Base-by-base conservation (phyloP, 2,329 filamentous ascomycete species). In the Calycina marina region DNA sequence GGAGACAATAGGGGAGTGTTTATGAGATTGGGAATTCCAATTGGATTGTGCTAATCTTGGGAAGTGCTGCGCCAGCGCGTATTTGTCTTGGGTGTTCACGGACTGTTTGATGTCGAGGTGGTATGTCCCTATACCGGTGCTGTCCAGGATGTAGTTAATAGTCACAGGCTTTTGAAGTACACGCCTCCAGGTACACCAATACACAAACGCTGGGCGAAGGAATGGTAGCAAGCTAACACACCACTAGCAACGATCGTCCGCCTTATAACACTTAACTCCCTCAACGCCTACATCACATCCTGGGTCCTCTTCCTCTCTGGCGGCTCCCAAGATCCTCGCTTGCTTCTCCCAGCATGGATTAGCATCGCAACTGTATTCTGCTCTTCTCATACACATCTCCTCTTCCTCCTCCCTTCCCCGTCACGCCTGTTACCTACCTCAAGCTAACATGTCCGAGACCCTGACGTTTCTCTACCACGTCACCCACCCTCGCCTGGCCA, bases 91-190 rank as follows among this genome's bases (percentile, higher is more conserved):
- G 56, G 81, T 83, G 60, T 86, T 86, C 52, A 81, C 78, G 36
- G 80, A 86, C 57, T 83, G 79, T 55, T 68, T 86, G 47, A 85
- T 86, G 79, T 84, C 78, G 40, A 65, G 81, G 57, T 86, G 80
- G 77, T 81, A 50, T 27, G 64, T 56, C 26, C 12, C 18, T 24
- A 13, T 12, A 9, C 18, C 27, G n/a, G 12, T 13, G 14, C 10
- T 25, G 8, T 20, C n/a, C 12, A 14, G n/a, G 11, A 9, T 26
- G 14, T 12, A 12, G 14, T 24, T 14, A 17, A 31, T 20, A 18
- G 18, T 14, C 8, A 5, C 36, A 81, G 78, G 82, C 75, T 90
- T 46, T 66, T 88, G 45, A 78, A 85, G 54, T 90, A 88, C 58
- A 84, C 81, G 10, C 80, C 82, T 2, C 70, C 74, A 53, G 55